Conservation (phyloP, 2,329 filamentous ascomycete species). For the Fonsecaea pedrosoi region DNA sequence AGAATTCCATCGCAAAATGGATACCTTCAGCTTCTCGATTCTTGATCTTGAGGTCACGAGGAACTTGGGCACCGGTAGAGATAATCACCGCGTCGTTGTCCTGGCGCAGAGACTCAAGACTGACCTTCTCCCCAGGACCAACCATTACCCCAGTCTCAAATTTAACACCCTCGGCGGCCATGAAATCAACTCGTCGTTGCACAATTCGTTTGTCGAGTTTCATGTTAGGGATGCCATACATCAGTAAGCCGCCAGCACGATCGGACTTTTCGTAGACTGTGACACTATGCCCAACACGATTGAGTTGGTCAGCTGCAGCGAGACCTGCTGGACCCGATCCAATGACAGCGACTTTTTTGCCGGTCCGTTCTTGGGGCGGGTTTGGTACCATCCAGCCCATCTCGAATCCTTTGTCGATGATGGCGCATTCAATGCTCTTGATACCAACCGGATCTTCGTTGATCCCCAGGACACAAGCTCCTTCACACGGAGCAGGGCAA, state of each 20-base stretch:
- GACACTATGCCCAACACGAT: slow-evolving; percentile 85
- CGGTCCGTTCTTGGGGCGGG: slow-evolving; percentile 78
- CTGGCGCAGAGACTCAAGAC: slow-evolving; percentile 73
- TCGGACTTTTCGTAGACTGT: slow-evolving; percentile 94
- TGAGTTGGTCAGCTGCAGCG: slow-evolving; percentile 89
- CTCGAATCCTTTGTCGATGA: slow-evolving; percentile 96
- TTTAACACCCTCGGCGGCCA: slow-evolving; percentile 84
- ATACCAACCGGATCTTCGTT: slow-evolving; percentile 97
- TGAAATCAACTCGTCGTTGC: slow-evolving; percentile 92
- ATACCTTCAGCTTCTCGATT: slow-evolving; percentile 87
- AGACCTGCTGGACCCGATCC: slow-evolving; percentile 92
- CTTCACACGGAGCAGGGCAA: slow-evolving; percentile 94
- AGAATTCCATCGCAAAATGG: slow-evolving; percentile 96
- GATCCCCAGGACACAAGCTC: slow-evolving; percentile 93
- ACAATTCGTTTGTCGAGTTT: slow-evolving; percentile 98
- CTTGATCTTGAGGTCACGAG: slow-evolving; percentile 89
- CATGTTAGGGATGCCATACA: slow-evolving; percentile 99
- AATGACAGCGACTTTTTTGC: slow-evolving; percentile 86
- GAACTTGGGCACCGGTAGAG: slow-evolving; percentile 90
- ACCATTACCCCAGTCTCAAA: slow-evolving; percentile 81
- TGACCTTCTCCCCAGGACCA: slow-evolving; percentile 73
- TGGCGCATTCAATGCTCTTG: slow-evolving; percentile 97
- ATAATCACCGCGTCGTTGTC: slow-evolving; percentile 85
- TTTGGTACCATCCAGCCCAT: slow-evolving; percentile 96
- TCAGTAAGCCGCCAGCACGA: slow-evolving; percentile 86